Base-by-base conservation (phyloP, 2,329 filamentous ascomycete genomes). In the Sordariomycetes sp. region DNA sequence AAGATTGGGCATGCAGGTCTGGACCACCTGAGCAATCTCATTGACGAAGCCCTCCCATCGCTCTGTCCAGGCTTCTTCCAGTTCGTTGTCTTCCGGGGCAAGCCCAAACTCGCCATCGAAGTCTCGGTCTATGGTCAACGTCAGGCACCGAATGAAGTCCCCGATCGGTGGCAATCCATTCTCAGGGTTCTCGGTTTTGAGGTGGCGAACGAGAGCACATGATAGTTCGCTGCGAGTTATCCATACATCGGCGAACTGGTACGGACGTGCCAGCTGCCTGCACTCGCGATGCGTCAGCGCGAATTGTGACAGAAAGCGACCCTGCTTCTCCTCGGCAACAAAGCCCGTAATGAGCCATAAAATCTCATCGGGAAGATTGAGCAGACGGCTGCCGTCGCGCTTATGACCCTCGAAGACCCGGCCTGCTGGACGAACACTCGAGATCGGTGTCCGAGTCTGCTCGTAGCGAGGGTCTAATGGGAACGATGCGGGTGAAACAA, bases 191-290 rank as follows among this genome's bases (percentile, higher is more conserved):
- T 30, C 27, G 27, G 12, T 30, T 15, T 30, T 16, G 10, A 31
- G 8, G 10, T 18, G 8, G 4, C 10, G 8, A 14, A 31, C 15
- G 10, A 31, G 4, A 8, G n/a, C n/a, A 14, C n/a, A 9, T 14
- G 18, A 31, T 18, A 19, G 17, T 18, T 18, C n/a, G 10, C n/a
- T 15, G n/a, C 29, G 9, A 6, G 17, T 17, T 17, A 31, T 31
- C 9, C n/a, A 31, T 18, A 31, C 29, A 17, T 31, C 29, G 8
- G 29, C 4, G 29, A 31, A 31, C 9, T 31, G 29, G 15, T 31
- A 17, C 29, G 29, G 16, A 4, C 29, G 4, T 11, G 29, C 29
- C 3, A 31, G 29, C 29, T 31, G 29, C 4, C 29, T 14, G 18
- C 29, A 31, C 3, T 31, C 29, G 12, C n/a, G 8, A 17, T 17